Percentiles rank a stretch among this genome's conserved stretches.
Conservation (phyloP, 129 eudicot genomes). For the Ambrosia trifida region DNA sequence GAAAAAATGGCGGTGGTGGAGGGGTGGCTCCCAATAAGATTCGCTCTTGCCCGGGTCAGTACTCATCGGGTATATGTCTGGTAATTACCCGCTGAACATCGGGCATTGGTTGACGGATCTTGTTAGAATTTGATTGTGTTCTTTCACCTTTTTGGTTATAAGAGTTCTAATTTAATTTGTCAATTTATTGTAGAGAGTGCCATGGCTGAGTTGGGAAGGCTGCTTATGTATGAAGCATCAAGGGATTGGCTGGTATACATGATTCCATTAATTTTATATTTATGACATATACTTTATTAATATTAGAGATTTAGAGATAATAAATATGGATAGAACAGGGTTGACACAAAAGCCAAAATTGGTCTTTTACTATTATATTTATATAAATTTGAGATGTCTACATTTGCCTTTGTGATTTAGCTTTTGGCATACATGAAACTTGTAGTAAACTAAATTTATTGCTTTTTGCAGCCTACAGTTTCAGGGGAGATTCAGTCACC, state of each 20-base stretch:
- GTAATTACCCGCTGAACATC: no score
- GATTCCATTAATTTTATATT: neutral
- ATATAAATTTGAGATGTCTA: neutral
- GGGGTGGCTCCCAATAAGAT: no score
- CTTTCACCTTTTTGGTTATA: neutral
- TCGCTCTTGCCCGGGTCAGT: no score
- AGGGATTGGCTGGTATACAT: slow-evolving; percentile 89
- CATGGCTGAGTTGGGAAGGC: slow-evolving; percentile 97
- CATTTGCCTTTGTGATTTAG: neutral
- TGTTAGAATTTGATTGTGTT: neutral
- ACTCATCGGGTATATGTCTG: no score
- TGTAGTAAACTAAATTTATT: neutral
- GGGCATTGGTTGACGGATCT: no score
- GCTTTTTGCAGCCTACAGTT: slow-evolving; percentile 71
- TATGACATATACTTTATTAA: neutral
- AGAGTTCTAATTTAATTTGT: slow-evolving; percentile 1
- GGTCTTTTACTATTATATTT: neutral
- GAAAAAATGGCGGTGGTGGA: no score
- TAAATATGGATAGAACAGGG: slow-evolving; percentile 1
- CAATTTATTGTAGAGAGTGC: slow-evolving; percentile 61
- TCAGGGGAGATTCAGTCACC: slow-evolving; percentile 92
- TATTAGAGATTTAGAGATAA: neutral
- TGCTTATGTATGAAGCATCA: slow-evolving; percentile 94
- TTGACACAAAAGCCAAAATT: slow-evolving; percentile 4
- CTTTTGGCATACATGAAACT: slow-evolving; percentile 1